A percentile compares a stretch with the other conserved stretches of the same genome.
Evolutionary conservation across 1,139 yeast genomes (phyloP).

Genomic region (Meyerozyma sp.): DNA sequence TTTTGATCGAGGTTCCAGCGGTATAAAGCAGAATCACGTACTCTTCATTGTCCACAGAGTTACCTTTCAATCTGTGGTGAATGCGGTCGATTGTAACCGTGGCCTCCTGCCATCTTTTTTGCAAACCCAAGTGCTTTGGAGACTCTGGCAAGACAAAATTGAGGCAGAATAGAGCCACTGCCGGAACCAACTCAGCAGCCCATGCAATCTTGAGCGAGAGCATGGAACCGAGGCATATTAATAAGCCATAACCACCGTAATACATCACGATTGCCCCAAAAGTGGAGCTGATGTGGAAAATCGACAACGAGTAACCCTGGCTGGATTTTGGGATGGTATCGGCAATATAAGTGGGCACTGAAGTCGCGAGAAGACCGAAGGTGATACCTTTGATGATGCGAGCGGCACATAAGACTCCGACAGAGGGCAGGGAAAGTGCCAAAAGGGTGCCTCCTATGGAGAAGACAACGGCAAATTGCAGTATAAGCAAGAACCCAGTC

Average conservation of each 20-base stretch:
- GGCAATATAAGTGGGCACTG: constrained; percentile 28
- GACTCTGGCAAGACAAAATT: constrained; percentile 25
- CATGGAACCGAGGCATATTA: constrained; percentile 7
- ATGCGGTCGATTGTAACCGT: constrained; percentile 18
- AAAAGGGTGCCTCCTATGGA: constrained; percentile 26
- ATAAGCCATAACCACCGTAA: constrained; percentile 16
- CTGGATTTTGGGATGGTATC: constrained; percentile 22
- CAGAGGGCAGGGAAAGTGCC: constrained; percentile 20
- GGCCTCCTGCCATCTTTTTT: constrained; percentile 27
- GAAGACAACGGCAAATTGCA: constrained; percentile 20
- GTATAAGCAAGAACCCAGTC: constrained; percentile 22
- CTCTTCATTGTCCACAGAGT: constrained; percentile 3
- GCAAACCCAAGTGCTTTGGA: constrained; percentile 31
- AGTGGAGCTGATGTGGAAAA: constrained; percentile 17
- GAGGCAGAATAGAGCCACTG: constrained; percentile 11
- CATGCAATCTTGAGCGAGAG: constrained; percentile 20
- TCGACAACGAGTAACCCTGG: constrained; percentile 19
- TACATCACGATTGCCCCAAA: constrained; percentile 20
- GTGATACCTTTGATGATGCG: constrained; percentile 26
- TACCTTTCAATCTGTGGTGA: constrained; percentile 2
- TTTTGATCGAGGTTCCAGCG: constrained; percentile 21
- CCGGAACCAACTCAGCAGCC: constrained; percentile 18
- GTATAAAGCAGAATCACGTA: not conserved
- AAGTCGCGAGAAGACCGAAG: constrained; percentile 25
- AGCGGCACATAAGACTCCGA: constrained; percentile 22